Base-by-base conservation (phyloP, 2,329 filamentous ascomycete species). In the Fusarium sp. region DNA sequence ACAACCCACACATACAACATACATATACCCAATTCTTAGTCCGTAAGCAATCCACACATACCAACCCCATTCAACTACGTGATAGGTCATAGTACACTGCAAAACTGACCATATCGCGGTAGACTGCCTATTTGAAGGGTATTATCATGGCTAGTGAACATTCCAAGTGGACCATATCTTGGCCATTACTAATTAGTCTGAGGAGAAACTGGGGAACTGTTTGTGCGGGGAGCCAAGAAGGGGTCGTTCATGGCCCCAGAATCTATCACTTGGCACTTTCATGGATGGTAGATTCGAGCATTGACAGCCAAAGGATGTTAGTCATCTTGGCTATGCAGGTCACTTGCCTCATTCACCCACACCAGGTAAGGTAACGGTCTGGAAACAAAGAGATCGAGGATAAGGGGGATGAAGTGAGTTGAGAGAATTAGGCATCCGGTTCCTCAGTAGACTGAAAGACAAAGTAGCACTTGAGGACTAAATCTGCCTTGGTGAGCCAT, bases 81-180 rank as follows among this genome's bases (percentile, higher is more conserved):
- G 25, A 11, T 2, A 27, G 25, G 11, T 11, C 25, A 27, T 9
- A 27, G 2, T 27, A 27, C 10, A 9, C 10, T 27, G 25, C 25
- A 27, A 27, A 11, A 27, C 25, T 11, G 9, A 27, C 1, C 25
- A 30, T 13, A 10, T 32, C 30, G 30, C 30, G 30, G 30, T 33
- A 33, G 14, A 14, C 13, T 33, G 30, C 30, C 30, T 33, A 33
- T 33, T 33, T 33, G 30, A 15, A 33, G 30, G 6, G 30, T 15
- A 2, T 33, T 33, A 5, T 15, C 2, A 33, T 33, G 6, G 14
- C 30, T 7, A 33, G 30, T 15, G 2, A 15, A 33, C 30, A 33
- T 33, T 33, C 3, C 27, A 11, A 30, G 39, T 9, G 61, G 37
- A 88, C 92, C 11, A 88, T 13, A 32, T 15, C n/a, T 52, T 43